Conservation (phyloP, 1,139 yeast genomes). For the Kodamaea derodonti region DNA sequence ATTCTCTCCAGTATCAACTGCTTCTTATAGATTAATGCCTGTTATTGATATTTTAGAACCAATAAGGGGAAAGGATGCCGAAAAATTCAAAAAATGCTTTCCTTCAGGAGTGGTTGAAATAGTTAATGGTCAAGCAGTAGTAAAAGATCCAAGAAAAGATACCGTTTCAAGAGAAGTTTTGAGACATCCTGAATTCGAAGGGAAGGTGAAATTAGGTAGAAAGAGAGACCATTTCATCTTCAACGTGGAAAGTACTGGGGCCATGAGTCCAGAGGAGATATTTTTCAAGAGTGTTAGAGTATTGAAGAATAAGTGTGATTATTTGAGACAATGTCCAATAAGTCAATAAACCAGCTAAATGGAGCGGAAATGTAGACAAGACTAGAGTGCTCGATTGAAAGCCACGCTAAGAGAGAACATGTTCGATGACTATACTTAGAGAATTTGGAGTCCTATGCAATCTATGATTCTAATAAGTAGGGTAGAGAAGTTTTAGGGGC, state of each 20-base stretch:
- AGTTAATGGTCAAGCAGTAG: slow-evolving; percentile 64
- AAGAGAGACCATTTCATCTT: slow-evolving; percentile 89
- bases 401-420: too few relatives aligned
- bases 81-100: slow-evolving; percentile 81
- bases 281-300: slow-evolving; percentile 86
- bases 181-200: slow-evolving; percentile 86
- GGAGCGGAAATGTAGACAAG: too few relatives aligned
- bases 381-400: too few relatives aligned
- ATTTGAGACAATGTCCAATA: slow-evolving; percentile 74
- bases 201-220: slow-evolving; percentile 87
- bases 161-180: slow-evolving; percentile 95
- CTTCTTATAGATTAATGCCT: slow-evolving; percentile 95
- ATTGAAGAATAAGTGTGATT: slow-evolving; percentile 80
- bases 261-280: slow-evolving; percentile 94
- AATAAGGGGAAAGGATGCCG: slow-evolving; percentile 73
- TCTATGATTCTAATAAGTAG: too few relatives aligned
- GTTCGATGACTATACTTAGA: too few relatives aligned
- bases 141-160: slow-evolving; percentile 86
- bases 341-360: slow-evolving; percentile 55
- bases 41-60: slow-evolving; percentile 74
- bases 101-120: slow-evolving; percentile 90
- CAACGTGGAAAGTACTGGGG: slow-evolving; percentile 92
- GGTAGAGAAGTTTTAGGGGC: too few relatives aligned
- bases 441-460: too few relatives aligned
- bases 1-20: slow-evolving; percentile 95